Conservation (phyloP, 441 rosid genomes). For the Euphorbia schlechtendalii region DNA sequence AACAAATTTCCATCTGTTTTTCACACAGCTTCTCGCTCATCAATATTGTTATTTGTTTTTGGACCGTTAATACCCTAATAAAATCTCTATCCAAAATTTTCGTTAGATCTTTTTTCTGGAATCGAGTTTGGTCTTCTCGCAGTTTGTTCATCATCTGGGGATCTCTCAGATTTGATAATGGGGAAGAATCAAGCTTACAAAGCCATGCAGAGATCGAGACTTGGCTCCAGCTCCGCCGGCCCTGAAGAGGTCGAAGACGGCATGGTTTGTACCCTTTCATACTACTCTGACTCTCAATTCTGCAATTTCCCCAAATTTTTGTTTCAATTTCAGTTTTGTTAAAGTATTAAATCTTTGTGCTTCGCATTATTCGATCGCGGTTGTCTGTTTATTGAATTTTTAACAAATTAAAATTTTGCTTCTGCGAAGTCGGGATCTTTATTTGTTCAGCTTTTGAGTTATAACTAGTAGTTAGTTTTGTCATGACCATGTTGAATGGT, state of each 20-base stretch:
- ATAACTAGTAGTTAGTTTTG: neutral
- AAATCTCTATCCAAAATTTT: neutral
- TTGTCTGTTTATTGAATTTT: constrained; percentile 2
- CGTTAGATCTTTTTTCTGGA: constrained; percentile 10
- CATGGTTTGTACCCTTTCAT: constrained; percentile 96
- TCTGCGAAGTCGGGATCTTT: neutral
- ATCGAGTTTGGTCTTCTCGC: constrained; percentile 7
- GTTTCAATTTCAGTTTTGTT: neutral
- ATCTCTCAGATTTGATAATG: constrained; percentile 36
- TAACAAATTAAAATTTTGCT: neutral
- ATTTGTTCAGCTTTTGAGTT: neutral
- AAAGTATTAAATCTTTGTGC: neutral
- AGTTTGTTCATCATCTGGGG: constrained; percentile 17
- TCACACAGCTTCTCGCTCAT: too few species aligned
- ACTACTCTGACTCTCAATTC: constrained; percentile 10
- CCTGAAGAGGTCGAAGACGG: constrained; percentile 93
- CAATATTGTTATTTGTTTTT: too few species aligned
- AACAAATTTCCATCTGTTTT: too few species aligned
- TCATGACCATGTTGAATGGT: neutral
- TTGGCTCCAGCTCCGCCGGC: constrained; percentile 70
- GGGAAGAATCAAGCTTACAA: constrained; percentile 98
- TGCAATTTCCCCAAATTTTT: neutral
- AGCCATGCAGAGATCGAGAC: constrained; percentile 93
- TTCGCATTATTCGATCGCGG: neutral
- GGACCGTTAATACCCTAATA: constrained; percentile 28